Conservation (phyloP, 106 monocot species). For the Acanthochlamys bracteata region DNA sequence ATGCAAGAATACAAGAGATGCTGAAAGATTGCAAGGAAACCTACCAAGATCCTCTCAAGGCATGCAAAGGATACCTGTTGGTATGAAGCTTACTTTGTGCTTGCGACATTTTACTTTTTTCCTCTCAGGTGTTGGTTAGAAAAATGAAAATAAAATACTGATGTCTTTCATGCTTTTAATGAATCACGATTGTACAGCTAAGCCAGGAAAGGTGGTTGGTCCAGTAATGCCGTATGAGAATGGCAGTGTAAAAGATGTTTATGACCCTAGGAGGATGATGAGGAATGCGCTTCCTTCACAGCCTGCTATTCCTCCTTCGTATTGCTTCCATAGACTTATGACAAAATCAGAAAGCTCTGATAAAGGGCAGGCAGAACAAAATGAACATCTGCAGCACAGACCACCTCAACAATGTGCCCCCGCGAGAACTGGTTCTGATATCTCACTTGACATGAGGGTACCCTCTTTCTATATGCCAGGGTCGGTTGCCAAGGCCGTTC, state of each 20-base stretch:
- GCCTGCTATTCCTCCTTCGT: constrained; percentile 27
- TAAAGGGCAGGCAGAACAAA: not conserved
- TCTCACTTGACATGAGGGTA: constrained; percentile 20
- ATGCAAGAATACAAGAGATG: constrained; percentile 18
- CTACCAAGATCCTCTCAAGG: constrained; percentile 25
- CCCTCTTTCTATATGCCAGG: constrained; percentile 12
- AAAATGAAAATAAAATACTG: not conserved
- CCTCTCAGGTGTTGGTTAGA: not conserved
- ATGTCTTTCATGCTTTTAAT: not conserved
- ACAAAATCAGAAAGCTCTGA: constrained; percentile 19
- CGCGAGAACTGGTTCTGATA: constrained; percentile 9
- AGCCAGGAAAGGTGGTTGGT: constrained; percentile 61
- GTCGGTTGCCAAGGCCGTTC: constrained; percentile 2
- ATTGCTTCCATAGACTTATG: constrained; percentile 18
- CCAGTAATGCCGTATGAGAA: constrained; percentile 63
- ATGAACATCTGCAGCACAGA: constrained; percentile 3
- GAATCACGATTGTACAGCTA: constrained; percentile 32
- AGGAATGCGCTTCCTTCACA: constrained; percentile 35
- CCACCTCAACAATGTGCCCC: constrained; percentile 5
- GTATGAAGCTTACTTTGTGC: constrained; percentile 8
- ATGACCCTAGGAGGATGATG: constrained; percentile 59
- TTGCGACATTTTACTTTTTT: not conserved
- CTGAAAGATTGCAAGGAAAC: constrained; percentile 15
- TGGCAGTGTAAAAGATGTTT: constrained; percentile 26
- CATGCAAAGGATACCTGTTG: constrained; percentile 37